Percentiles rank a stretch among this genome's conserved stretches.
These are phyloP conservation scores for Monotropa hypopitys DNA, from an alignment of 179 eudicot species.

Conservation along the genomic window DNA sequence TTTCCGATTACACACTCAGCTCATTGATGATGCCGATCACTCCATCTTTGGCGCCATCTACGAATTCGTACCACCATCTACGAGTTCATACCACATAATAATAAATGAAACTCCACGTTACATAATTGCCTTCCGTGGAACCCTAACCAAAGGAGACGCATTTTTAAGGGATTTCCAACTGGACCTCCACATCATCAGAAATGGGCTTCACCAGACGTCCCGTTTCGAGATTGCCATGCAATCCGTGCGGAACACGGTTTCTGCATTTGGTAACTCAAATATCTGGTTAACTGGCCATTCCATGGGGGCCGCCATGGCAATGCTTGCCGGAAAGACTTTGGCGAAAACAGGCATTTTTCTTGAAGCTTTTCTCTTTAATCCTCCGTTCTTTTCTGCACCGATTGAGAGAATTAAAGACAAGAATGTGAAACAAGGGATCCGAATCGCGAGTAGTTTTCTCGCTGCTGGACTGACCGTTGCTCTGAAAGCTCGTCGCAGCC, in stretches of 20 bases:
- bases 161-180: slow-evolving; percentile 60
- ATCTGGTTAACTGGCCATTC: slow-evolving; percentile 90
- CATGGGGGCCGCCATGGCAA: slow-evolving; percentile 79
- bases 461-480: slow-evolving; percentile 86
- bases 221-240: slow-evolving; percentile 61
- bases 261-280: slow-evolving; percentile 39
- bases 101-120: slow-evolving; percentile 32
- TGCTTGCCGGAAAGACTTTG: slow-evolving; percentile 77
- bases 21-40: slow-evolving; percentile 63
- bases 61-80: slow-evolving; percentile 36
- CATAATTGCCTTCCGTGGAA: slow-evolving; percentile 78
- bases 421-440: slow-evolving; percentile 72
- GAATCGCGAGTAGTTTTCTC: slow-evolving; percentile 70
- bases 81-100: slow-evolving; percentile 3
- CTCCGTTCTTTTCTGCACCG: slow-evolving; percentile 78
- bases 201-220: slow-evolving; percentile 66
- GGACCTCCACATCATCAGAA: slow-evolving; percentile 55
- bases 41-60: slow-evolving; percentile 76
- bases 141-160: slow-evolving; percentile 63
- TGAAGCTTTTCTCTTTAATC: slow-evolving; percentile 67
- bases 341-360: slow-evolving; percentile 47
- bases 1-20: slow-evolving; percentile 41
- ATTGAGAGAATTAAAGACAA: slow-evolving; percentile 65
- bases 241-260: slow-evolving; percentile 57
- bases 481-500: slow-evolving; percentile 29